phyloP scores from a whole-genome alignment of 768 basidiomycete species.

The Pilatotrama ljubarskyi region DNA sequence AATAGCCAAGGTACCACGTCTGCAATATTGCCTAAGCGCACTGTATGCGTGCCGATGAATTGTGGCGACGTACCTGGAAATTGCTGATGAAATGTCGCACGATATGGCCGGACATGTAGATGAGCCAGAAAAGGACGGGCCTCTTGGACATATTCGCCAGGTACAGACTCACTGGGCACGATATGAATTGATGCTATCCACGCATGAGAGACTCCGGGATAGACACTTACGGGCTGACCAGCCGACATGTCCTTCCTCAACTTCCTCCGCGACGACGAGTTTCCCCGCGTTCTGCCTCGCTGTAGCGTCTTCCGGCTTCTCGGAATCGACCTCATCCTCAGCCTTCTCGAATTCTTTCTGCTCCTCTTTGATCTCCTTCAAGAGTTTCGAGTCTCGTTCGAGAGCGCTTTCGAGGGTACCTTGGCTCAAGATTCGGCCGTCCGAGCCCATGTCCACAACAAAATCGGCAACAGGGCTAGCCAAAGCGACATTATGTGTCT shows the following conservation, averaged over 20 bases:
- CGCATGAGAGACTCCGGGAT: not conserved
- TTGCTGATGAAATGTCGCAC: not conserved
- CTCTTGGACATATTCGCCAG: conserved; percentile 4
- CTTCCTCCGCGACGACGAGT: conserved; percentile 64
- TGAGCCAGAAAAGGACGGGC: conserved; percentile 1
- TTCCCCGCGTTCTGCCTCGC: conserved; percentile 45
- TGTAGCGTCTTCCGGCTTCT: conserved; percentile 13
- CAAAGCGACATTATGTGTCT: conserved; percentile 54
- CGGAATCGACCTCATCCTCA: conserved; percentile 26
- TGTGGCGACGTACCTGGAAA: not conserved
- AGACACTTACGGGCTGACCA: conserved; percentile 39
- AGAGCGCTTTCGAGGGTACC: conserved; percentile 49
- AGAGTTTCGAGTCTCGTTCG: conserved; percentile 36
- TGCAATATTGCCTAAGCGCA: conserved; percentile 11
- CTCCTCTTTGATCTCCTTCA: conserved; percentile 26
- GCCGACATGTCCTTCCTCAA: conserved; percentile 58
- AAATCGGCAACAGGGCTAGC: conserved; percentile 50
- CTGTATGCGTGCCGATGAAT: too few species aligned
- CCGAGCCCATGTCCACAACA: conserved; percentile 50
- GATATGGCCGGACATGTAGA: not conserved
- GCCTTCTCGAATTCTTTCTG: conserved; percentile 23
- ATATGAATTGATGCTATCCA: not conserved
- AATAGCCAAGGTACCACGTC: conserved; percentile 44
- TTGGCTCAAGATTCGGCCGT: conserved; percentile 50
- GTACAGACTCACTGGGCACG: conserved; percentile 9